phyloP scores from a whole-genome alignment of 2,329 filamentous ascomycete genomes.

The Aspergillus neotritici region DNA sequence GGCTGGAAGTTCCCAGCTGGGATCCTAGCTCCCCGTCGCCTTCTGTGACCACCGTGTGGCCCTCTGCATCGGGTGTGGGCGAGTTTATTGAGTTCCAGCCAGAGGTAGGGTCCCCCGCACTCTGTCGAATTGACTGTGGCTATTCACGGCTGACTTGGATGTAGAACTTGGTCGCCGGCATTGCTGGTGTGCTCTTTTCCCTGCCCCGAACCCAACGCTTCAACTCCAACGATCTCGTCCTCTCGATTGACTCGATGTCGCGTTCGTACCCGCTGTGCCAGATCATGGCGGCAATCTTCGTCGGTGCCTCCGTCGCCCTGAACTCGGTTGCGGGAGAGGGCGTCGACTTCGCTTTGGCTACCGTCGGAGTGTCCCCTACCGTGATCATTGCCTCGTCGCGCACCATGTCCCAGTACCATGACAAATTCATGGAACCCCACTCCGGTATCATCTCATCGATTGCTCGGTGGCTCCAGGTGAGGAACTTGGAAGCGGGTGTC shows the following conservation, averaged over 20 bases:
- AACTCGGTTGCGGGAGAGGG: slow-evolving; percentile 77
- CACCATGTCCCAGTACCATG: slow-evolving; percentile 64
- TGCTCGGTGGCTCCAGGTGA: slow-evolving; percentile 66
- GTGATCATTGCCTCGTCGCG: slow-evolving; percentile 72
- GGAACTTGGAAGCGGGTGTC: slow-evolving; percentile 64
- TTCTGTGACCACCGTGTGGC: slow-evolving; percentile 40
- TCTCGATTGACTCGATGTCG: slow-evolving; percentile 76
- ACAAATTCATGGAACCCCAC: slow-evolving; percentile 54
- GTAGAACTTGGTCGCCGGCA: slow-evolving; percentile 78
- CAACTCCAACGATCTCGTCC: slow-evolving; percentile 68
- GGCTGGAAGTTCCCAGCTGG: slow-evolving; percentile 59
- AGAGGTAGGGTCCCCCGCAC: slow-evolving; percentile 38
- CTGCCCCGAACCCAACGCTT: slow-evolving; percentile 72
- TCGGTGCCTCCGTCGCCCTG: slow-evolving; percentile 77
- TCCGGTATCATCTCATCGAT: slow-evolving; percentile 60
- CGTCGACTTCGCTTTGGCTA: slow-evolving; percentile 66
- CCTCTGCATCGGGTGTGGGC: slow-evolving; percentile 42
- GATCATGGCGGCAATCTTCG: slow-evolving; percentile 76
- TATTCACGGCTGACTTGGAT: slow-evolving; percentile 3
- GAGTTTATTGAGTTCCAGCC: slow-evolving; percentile 80
- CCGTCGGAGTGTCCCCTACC: slow-evolving; percentile 70
- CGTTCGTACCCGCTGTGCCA: slow-evolving; percentile 73
- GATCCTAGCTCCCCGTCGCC: slow-evolving; percentile 49
- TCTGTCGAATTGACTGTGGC: neutral
- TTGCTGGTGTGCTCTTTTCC: slow-evolving; percentile 69